Evolutionary conservation across 768 basidiomycete species (phyloP).

Genomic region (Chlorophyllum brunneum): DNA sequence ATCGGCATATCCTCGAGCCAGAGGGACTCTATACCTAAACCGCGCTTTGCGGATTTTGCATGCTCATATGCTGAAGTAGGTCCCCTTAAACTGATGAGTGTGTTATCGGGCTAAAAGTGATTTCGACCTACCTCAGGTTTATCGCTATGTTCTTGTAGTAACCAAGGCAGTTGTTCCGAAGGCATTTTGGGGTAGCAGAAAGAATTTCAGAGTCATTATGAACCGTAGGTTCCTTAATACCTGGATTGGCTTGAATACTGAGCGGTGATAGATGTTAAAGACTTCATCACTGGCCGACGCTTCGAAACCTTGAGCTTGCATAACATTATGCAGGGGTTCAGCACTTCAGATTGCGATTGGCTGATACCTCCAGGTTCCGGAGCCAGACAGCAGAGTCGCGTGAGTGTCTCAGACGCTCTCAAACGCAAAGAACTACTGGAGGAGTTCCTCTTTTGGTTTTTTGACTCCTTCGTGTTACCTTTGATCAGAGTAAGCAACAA

Average conservation of each 20-base stretch:
- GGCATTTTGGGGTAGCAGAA: slow-evolving; percentile 71
- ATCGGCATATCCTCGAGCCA: slow-evolving; percentile 38
- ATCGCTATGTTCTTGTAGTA: slow-evolving; percentile 56
- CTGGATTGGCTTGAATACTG: background rate
- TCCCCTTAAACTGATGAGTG: background rate
- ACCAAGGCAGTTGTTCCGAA: slow-evolving; percentile 71
- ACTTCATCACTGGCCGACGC: slow-evolving; percentile 73
- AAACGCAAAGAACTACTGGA: slow-evolving; percentile 81
- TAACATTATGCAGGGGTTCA: slow-evolving; percentile 70
- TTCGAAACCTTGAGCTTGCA: slow-evolving; percentile 82
- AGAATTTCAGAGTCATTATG: slow-evolving; percentile 59
- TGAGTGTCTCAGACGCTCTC: slow-evolving; percentile 59
- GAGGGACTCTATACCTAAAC: slow-evolving; percentile 59
- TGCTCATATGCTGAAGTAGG: slow-evolving; percentile 63
- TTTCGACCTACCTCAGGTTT: slow-evolving; percentile 46
- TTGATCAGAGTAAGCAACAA: slow-evolving; percentile 60
- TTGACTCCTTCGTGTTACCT: slow-evolving; percentile 78
- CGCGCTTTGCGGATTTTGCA: slow-evolving; percentile 75
- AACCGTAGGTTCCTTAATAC: slow-evolving; percentile 40
- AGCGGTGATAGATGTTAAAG: slow-evolving; percentile 53
- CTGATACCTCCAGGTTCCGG: slow-evolving; percentile 44
- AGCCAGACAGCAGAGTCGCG: slow-evolving; percentile 38
- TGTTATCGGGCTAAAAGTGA: background rate
- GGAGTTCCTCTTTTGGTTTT: slow-evolving; percentile 94
- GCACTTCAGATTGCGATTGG: slow-evolving; percentile 78